Conservation (phyloP, 2,329 filamentous ascomycete genomes). For the Sclerotinia spermophila region DNA sequence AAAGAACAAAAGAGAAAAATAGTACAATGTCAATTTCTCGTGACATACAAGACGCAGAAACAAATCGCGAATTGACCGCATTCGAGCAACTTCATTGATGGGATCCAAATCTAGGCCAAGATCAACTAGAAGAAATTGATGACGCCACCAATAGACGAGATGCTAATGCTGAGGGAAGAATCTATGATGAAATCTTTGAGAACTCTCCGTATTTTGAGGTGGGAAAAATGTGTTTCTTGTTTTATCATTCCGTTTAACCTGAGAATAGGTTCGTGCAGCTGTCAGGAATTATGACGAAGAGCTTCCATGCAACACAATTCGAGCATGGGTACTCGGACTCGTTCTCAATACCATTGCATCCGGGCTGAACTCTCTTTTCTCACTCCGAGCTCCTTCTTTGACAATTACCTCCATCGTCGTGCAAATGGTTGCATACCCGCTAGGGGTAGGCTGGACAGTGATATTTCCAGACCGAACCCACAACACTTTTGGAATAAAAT, state of each 20-base stretch:
- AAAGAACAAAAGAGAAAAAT: constrained; percentile 15
- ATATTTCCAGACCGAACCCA: constrained; percentile 24
- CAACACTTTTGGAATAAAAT: constrained; percentile 40
- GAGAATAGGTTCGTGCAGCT: constrained; percentile 22
- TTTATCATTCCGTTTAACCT: not conserved
- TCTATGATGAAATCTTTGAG: constrained; percentile 25
- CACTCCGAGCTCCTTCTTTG: constrained; percentile 31
- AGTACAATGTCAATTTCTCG: constrained; percentile 10
- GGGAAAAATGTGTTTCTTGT: not conserved
- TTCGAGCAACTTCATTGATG: constrained; percentile 24
- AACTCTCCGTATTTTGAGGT: constrained; percentile 25
- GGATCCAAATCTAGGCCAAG: constrained; percentile 24
- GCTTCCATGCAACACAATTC: constrained; percentile 61
- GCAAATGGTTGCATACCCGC: constrained; percentile 36
- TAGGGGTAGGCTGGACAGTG: constrained; percentile 48
- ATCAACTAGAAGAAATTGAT: constrained; percentile 23
- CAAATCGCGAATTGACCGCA: constrained; percentile 21
- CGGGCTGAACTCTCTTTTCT: constrained; percentile 34
- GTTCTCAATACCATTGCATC: constrained; percentile 35
- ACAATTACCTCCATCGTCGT: constrained; percentile 43
- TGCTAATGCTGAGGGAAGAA: constrained; percentile 17
- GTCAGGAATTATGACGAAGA: constrained; percentile 51
- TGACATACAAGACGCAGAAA: constrained; percentile 20
- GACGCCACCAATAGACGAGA: constrained; percentile 23
- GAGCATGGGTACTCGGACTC: constrained; percentile 52